Base-by-base conservation (phyloP, 2,329 filamentous ascomycete species). In the Grosmannia penicillata region DNA sequence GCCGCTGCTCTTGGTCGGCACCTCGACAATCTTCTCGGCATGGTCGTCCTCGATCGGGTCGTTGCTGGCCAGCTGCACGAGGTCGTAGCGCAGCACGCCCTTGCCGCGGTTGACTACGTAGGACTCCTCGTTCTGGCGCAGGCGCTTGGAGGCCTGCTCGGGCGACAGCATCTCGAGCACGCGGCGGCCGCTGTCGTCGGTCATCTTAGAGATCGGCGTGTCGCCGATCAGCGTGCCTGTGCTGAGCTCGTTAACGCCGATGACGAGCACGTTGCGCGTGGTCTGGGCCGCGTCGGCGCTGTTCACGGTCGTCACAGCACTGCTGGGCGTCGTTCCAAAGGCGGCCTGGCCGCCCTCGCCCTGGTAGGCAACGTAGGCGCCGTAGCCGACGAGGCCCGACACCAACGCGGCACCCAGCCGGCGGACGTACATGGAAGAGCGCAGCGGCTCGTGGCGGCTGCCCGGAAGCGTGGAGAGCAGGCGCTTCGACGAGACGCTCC, bases 1-100 rank as follows among this genome's bases (percentile, higher is more conserved):
- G 18, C 53, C 50, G 7, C 19, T 37, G 13, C 24, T 24, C 60
- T 50, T 70, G 38, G 70, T 69, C 5, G 84, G 81, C 8, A 95
- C 75, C 58, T 96, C 84, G 33, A 98, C 85, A 51, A 96, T 95
- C 70, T 94, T 93, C 63, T 98, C 91, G 37, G 87, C 83, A 54
- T 98, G 91, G 54, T 98, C 93, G 53, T 98, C 91, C 62, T 98
- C 91, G 42, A 98, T 98, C 0, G 91, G 91, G 50, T 93, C 84
- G 57, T 98, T 98, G 64, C 85, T 94, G 9, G 89, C 83, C 43
- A 96, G 72, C 58, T 98, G 91, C 19, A 91, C 86, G 8, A 95
- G 67, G 58, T 98, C 91, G 54, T 98, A 98, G 48, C 91, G 77
- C 45, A 94, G 78, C 28, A 98, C 89, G 27, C 91, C 91, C 55